Conservation (phyloP, 768 basidiomycete species). For the Pulveroboletus sp. region DNA sequence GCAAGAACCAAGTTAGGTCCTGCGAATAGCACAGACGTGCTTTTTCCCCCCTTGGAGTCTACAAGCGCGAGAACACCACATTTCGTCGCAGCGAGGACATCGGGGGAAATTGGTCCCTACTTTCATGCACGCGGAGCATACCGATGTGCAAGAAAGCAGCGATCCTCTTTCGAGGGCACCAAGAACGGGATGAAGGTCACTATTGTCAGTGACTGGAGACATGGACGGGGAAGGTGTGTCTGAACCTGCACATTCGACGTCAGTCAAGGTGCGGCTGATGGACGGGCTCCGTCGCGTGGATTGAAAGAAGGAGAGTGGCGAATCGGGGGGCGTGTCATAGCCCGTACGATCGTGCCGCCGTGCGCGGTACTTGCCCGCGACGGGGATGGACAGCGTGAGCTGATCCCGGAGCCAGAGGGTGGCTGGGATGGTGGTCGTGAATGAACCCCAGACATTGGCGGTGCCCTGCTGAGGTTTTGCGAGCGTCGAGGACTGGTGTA, state of each 20-base stretch:
- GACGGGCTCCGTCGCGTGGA: conserved; percentile 30
- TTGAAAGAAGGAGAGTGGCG: conserved; percentile 23
- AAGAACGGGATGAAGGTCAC: conserved; percentile 42
- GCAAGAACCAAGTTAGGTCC: conserved; percentile 13
- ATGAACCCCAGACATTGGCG: conserved; percentile 36
- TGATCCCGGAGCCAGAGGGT: conserved; percentile 26
- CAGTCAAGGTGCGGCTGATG: conserved; percentile 42
- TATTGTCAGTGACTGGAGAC: conserved; percentile 18
- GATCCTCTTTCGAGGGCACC: conserved; percentile 52
- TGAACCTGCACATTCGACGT: conserved; percentile 12
- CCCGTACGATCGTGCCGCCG: conserved; percentile 6
- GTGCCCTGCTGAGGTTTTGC: conserved; percentile 24
- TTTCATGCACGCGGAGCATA: conserved; percentile 54
- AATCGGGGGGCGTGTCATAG: conserved; percentile 29
- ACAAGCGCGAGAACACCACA: conserved; percentile 67
- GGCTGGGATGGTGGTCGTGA: conserved; percentile 38
- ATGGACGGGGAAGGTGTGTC: conserved; percentile 4
- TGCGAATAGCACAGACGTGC: conserved; percentile 41
- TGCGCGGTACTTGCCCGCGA: conserved; percentile 1
- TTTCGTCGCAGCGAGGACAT: conserved; percentile 56
- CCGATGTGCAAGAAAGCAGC: conserved; percentile 40
- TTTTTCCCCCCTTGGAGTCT: conserved; percentile 50
- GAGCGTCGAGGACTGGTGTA: conserved; percentile 19
- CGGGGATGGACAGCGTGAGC: conserved; percentile 18
- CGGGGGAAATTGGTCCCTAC: conserved; percentile 55